phyloP scores from a whole-genome alignment of 768 basidiomycete genomes.

The Sarcodon sp. region DNA sequence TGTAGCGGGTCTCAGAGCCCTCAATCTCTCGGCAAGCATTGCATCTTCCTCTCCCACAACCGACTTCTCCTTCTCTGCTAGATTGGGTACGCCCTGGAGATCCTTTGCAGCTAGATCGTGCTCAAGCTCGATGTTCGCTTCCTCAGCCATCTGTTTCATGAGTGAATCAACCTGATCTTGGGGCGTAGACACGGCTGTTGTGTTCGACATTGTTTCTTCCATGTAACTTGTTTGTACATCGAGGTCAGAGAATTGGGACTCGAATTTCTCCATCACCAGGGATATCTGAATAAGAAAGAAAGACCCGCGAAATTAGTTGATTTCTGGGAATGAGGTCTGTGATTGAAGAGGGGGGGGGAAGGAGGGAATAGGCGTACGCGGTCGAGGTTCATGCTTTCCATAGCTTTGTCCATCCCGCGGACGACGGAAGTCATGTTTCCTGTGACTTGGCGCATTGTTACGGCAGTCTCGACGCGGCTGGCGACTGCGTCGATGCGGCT shows the following conservation, averaged over 20 bases:
- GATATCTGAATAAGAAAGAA: conserved; percentile 58
- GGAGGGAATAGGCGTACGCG: conserved; percentile 39
- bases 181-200: conserved; percentile 86
- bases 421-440: conserved; percentile 96
- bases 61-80: conserved; percentile 31
- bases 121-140: conserved; percentile 89
- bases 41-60: conserved; percentile 62
- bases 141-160: conserved; percentile 90
- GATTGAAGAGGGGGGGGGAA: background rate
- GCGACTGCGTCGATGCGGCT: conserved; percentile 96
- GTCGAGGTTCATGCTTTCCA: conserved; percentile 99
- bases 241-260: conserved; percentile 88
- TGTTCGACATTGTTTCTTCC: conserved; percentile 92
- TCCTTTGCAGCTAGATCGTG: conserved; percentile 74
- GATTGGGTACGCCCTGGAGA: conserved; percentile 43
- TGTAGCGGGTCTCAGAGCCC: conserved; percentile 75
- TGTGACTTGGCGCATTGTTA: conserved; percentile 94
- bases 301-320: background rate
- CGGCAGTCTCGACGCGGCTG: conserved; percentile 93
- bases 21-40: conserved; percentile 73
- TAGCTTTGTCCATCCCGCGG: conserved; percentile 96
- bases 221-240: conserved; percentile 98
- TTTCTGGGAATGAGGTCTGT: background rate
- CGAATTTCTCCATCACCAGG: conserved; percentile 98
- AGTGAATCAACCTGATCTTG: conserved; percentile 95